Percentiles rank a stretch among this genome's conserved stretches.
Evolutionary conservation across 1,139 yeast genomes (phyloP).

Genomic region (Lodderomyces beijingensis): DNA sequence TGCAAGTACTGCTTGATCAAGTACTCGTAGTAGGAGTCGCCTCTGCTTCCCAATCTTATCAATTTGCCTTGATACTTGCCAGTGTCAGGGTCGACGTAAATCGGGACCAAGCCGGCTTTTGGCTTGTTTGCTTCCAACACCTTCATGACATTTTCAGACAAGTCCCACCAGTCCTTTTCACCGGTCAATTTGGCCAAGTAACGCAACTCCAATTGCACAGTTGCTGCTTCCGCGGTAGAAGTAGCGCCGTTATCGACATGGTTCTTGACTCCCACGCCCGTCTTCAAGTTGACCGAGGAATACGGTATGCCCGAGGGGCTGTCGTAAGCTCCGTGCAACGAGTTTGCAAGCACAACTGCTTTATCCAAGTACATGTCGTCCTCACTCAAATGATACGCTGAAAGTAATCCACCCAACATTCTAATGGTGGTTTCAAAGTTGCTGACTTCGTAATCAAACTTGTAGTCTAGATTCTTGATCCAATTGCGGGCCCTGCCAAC

Average conservation of each 20-base stretch:
- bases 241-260: constrained; percentile 64
- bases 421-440: constrained; percentile 91
- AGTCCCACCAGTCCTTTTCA: constrained; percentile 71
- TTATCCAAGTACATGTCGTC: constrained; percentile 63
- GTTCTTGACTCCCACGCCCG: constrained; percentile 56
- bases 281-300: constrained; percentile 67
- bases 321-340: constrained; percentile 63
- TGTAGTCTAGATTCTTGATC: constrained; percentile 53
- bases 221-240: constrained; percentile 87
- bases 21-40: constrained; percentile 92
- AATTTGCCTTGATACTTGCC: constrained; percentile 63
- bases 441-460: constrained; percentile 69
- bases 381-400: constrained; percentile 76
- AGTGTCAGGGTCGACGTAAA: constrained; percentile 68
- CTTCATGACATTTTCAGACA: constrained; percentile 68
- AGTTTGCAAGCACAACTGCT: constrained; percentile 70
- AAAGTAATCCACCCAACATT: constrained; percentile 86
- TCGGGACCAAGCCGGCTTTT: constrained; percentile 78
- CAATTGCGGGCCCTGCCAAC: constrained; percentile 64
- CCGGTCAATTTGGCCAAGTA: constrained; percentile 80
- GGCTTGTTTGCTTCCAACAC: constrained; percentile 55
- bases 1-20: constrained; percentile 81
- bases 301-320: constrained; percentile 68
- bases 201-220: constrained; percentile 85
- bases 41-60: constrained; percentile 84